Evolutionary conservation across 192 early-diverging fungal species (phyloP).

Genomic region (Coemansia sp.): DNA sequence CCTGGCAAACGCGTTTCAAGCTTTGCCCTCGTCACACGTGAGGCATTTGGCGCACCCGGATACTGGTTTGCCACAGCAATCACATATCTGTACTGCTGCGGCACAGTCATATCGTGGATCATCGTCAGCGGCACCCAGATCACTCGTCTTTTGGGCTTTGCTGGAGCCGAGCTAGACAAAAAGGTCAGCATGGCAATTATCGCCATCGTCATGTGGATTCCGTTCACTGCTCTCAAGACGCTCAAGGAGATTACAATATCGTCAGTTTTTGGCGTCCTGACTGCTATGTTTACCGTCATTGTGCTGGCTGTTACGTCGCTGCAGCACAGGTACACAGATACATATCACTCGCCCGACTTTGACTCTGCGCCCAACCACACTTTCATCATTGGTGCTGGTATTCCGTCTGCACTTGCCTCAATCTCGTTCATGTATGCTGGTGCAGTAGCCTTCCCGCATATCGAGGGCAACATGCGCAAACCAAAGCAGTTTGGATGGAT

Average conservation of each 20-base stretch:
- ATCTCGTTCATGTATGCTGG: constrained; percentile 84
- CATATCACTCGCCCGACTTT: constrained; percentile 35
- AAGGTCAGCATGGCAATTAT: constrained; percentile 68
- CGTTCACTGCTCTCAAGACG: constrained; percentile 74
- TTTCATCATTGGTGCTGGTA: constrained; percentile 60
- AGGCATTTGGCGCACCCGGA: constrained; percentile 67
- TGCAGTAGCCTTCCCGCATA: constrained; percentile 79
- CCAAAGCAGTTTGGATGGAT: constrained; percentile 69
- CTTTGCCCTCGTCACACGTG: constrained; percentile 62
- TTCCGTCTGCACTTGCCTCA: constrained; percentile 74
- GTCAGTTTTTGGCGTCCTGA: constrained; percentile 68
- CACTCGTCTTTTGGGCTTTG: constrained; percentile 53
- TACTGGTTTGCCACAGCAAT: constrained; percentile 57
- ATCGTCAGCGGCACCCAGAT: constrained; percentile 75
- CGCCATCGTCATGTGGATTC: constrained; percentile 64
- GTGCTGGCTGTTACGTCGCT: constrained; percentile 38
- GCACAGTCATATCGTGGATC: constrained; percentile 67
- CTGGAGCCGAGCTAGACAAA: constrained; percentile 36
- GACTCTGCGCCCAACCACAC: constrained; percentile 41
- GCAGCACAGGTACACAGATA: constrained; percentile 40
- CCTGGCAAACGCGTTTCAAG: constrained; percentile 58
- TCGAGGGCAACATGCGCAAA: constrained; percentile 77
- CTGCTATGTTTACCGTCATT: constrained; percentile 63
- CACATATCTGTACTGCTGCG: constrained; percentile 62
- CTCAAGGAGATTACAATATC: constrained; percentile 77